A percentile compares a stretch with the other conserved stretches of the same genome.
phyloP scores from a whole-genome alignment of 139 green algal genomes.

The Zygnema cylindricum region DNA sequence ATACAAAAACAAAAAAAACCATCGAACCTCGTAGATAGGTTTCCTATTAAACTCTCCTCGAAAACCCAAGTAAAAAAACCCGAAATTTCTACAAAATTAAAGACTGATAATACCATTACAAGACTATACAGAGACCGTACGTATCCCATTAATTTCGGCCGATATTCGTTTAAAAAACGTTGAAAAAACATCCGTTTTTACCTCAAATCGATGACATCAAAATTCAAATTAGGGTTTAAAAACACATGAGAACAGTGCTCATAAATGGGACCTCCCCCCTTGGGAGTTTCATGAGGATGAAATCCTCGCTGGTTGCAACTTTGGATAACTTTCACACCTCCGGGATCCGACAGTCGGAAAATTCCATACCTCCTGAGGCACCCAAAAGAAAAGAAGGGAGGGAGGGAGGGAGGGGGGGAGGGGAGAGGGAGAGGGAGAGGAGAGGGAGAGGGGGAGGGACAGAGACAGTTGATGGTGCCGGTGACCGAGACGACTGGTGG shows the following conservation, averaged over 20 bases:
- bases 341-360: conserved; percentile 89
- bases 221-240: conserved; percentile 76
- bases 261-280: conserved; percentile 82
- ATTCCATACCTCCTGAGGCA: conserved; percentile 75
- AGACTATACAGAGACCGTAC: neutral
- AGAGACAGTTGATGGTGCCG: neutral
- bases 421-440: neutral
- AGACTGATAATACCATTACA: neutral
- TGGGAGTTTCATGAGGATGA: conserved; percentile 73
- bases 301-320: conserved; percentile 86
- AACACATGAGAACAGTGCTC: conserved; percentile 93
- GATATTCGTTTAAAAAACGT: too few species aligned
- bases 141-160: neutral
- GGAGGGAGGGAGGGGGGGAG: neutral
- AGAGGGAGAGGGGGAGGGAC: neutral
- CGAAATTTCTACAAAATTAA: neutral
- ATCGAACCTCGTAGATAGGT: too few species aligned
- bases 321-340: conserved; percentile 86
- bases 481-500: neutral
- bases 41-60: too few species aligned
- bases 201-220: conserved; percentile 85
- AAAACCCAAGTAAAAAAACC: too few species aligned
- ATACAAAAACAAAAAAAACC: too few species aligned
- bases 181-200: too few species aligned
- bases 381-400: neutral